Evolutionary conservation across 768 basidiomycete species (phyloP).

Genomic region (Cubamyces sp.): DNA sequence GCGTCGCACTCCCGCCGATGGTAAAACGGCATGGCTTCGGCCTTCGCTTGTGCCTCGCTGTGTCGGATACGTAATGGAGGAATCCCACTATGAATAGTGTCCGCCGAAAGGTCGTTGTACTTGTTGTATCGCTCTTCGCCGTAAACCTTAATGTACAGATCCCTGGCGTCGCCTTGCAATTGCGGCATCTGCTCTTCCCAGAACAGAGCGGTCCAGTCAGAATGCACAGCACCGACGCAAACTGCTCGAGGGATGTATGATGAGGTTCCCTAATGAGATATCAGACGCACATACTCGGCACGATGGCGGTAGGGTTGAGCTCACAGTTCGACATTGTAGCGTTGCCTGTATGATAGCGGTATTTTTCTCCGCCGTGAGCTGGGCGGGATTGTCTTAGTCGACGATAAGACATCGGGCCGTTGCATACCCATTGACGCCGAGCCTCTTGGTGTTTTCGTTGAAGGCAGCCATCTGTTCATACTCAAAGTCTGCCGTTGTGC

Average conservation of each 20-base stretch:
- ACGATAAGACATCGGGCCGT: neutral
- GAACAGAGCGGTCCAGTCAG: neutral
- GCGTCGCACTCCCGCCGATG: slow-evolving; percentile 6
- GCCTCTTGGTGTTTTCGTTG: too few species aligned
- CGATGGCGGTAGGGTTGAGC: neutral
- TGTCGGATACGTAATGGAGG: neutral
- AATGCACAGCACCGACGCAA: neutral
- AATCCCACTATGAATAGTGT: neutral
- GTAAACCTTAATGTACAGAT: neutral
- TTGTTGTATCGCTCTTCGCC: neutral
- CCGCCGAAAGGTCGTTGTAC: neutral
- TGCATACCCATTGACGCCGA: too few species aligned
- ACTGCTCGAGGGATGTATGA: slow-evolving; percentile 1
- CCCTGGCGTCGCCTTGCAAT: neutral
- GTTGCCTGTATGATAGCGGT: too few species aligned
- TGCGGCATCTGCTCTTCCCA: neutral
- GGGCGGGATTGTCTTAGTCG: neutral
- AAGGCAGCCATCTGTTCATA: too few species aligned
- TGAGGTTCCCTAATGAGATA: neutral
- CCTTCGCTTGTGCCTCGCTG: neutral
- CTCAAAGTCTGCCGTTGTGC: too few species aligned
- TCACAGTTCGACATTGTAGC: neutral
- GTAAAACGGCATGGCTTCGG: neutral
- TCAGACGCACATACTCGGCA: neutral
- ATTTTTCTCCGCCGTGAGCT: neutral